Evolutionary conservation across 2,329 filamentous ascomycete genomes (phyloP).

Genomic region (Phialophora macrospora): DNA sequence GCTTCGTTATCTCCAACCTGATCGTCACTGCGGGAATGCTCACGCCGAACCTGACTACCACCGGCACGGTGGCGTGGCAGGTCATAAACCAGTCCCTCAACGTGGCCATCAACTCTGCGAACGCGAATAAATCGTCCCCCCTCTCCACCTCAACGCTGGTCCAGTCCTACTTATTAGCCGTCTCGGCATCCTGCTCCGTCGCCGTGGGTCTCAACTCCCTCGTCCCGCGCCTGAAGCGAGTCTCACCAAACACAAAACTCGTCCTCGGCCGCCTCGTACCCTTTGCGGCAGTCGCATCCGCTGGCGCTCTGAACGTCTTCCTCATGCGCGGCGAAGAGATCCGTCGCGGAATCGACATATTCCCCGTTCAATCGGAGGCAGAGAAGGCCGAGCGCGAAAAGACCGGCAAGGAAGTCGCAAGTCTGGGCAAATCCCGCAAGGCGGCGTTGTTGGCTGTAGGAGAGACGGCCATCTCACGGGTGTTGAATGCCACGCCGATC

Average conservation of each 20-base stretch:
- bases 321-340: constrained; percentile 98
- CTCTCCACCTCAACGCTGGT: constrained; percentile 78
- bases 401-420: constrained; percentile 68
- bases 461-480: constrained; percentile 88
- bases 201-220: constrained; percentile 89
- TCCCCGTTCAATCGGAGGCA: constrained; percentile 73
- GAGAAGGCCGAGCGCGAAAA: constrained; percentile 69
- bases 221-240: constrained; percentile 78
- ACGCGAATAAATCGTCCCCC: constrained; percentile 93
- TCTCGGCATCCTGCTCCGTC: constrained; percentile 90
- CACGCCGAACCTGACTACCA: constrained; percentile 61
- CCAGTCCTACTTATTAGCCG: constrained; percentile 89
- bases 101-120: constrained; percentile 95
- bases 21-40: constrained; percentile 97
- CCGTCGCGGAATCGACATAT: constrained; percentile 87
- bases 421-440: constrained; percentile 83
- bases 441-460: constrained; percentile 88
- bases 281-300: constrained; percentile 91
- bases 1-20: constrained; percentile 90
- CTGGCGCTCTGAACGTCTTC: constrained; percentile 92
- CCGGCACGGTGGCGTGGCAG: constrained; percentile 50
- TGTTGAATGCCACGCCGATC: constrained; percentile 92
- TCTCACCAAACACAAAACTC: constrained; percentile 75
- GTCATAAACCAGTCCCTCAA: constrained; percentile 97
- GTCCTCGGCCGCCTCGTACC: constrained; percentile 87